phyloP scores from a whole-genome alignment of 2,329 filamentous ascomycete species.

The Periconia macrospinosa region DNA sequence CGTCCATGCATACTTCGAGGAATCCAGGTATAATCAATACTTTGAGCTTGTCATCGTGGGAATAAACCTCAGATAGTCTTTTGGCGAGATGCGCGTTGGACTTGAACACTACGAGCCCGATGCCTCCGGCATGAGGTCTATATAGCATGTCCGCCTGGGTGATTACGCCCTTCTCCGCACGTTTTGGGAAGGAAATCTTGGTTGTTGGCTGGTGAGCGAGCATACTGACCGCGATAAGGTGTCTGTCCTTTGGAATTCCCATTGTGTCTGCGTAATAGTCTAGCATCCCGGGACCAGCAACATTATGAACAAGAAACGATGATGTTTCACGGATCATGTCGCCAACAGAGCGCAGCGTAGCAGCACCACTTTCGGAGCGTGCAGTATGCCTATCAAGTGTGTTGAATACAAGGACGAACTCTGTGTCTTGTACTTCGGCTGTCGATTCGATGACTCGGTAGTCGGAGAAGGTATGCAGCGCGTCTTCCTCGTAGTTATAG shows the following conservation, averaged over 20 bases:
- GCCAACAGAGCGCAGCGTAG: constrained; percentile 15
- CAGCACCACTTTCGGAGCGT: constrained; percentile 17
- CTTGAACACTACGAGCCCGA: no score
- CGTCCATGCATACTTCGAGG: no score
- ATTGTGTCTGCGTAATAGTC: constrained; percentile 14
- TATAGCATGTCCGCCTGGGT: constrained; percentile 18
- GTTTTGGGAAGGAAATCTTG: constrained; percentile 13
- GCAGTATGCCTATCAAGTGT: constrained; percentile 24
- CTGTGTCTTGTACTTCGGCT: constrained; percentile 14
- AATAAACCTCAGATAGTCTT: no score
- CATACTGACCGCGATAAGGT: constrained; percentile 16
- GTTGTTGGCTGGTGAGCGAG: constrained; percentile 22
- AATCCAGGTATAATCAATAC: no score
- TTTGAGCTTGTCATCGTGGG: no score
- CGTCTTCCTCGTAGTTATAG: constrained; percentile 22
- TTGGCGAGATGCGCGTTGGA: no score
- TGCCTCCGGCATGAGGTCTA: no score
- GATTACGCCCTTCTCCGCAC: constrained; percentile 7
- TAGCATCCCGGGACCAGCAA: constrained; percentile 18
- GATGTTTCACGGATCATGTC: constrained; percentile 8
- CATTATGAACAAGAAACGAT: constrained; percentile 19
- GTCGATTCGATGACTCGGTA: constrained; percentile 22
- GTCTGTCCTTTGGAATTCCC: constrained; percentile 3
- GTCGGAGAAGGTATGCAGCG: constrained; percentile 12
- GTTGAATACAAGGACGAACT: constrained; percentile 20